Evolutionary conservation across 805 yeast genomes (phyloP).

Genomic region (Cyberlindnera euphorbiae): DNA sequence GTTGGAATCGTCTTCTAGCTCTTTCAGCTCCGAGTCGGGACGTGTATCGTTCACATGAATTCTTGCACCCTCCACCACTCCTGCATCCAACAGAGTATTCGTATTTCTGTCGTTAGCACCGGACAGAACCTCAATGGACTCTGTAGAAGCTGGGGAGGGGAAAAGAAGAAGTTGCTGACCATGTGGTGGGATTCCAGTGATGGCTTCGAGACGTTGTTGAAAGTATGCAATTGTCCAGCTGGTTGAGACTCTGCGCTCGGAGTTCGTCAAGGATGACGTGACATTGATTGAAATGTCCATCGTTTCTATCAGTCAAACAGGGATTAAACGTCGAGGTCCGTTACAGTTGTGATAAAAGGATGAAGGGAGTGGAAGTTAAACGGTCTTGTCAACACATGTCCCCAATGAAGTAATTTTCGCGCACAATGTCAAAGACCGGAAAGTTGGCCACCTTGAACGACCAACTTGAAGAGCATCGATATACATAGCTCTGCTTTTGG

Average conservation of each 20-base stretch:
- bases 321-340: not conserved
- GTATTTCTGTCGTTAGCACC: not conserved
- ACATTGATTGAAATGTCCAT: conserved; percentile 48
- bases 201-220: conserved; percentile 51
- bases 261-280: conserved; percentile 61
- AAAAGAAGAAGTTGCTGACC: conserved; percentile 49
- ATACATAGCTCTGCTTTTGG: too few relatives aligned
- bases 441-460: not conserved
- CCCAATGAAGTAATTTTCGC: too few relatives aligned
- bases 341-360: not conserved
- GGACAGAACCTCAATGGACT: conserved; percentile 20
- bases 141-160: conserved; percentile 29
- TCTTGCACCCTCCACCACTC: conserved; percentile 8
- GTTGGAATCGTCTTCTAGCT: conserved; percentile 31
- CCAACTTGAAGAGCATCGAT: too few relatives aligned
- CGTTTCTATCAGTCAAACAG: too few relatives aligned
- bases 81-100: not conserved
- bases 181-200: conserved; percentile 69
- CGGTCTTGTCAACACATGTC: too few relatives aligned
- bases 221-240: conserved; percentile 55
- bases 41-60: conserved; percentile 53
- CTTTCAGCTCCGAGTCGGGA: conserved; percentile 45
- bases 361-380: too few relatives aligned
- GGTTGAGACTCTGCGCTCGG: conserved; percentile 62
- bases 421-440: not conserved